Base-by-base conservation (phyloP, 257 asterid species). In the Nicotiana obtusifolia region DNA sequence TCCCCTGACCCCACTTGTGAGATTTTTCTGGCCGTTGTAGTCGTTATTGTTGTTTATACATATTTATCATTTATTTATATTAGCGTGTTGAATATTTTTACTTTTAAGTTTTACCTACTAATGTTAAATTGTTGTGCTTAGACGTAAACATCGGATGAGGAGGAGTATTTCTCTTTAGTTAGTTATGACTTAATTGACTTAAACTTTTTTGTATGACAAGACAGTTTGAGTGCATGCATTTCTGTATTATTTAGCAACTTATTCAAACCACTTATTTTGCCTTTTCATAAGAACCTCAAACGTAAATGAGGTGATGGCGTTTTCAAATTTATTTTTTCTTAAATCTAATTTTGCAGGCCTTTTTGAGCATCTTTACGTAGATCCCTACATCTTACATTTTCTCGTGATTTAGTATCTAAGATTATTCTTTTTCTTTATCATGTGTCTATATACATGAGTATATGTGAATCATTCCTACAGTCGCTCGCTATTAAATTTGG, bases 211-310 rank as follows among this genome's bases (percentile, higher is more conserved):
- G 61, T 5, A 47, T 73, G 62, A 47, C 8, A 47, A 73, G 41
- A 15, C 61, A 73, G 7, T 73, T 47, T 47, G 5, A 47, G 41
- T 73, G 61, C 7, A 5, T 19, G 57, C 19, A 52, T 73, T 49
- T 47, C 24, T 47, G 41, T 73, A 24, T 47, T 26, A 22, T 73
- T 47, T 73, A 73, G 62, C 79, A 73, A 49, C 41, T 47, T 47
- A 24, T 47, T 24, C 61, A 73, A 49, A 2, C 62, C 79, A 73
- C 61, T 0, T 61, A 73, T 49, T 73, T 49, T 73, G 24, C 79
- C 62, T 73, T 73, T 73, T 20, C 24, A 22, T 47, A 47, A 22
- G 41, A 73, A 73, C 62, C 79, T 73, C 79, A 44, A 73, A 73
- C 52, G 41, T 73, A 47, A 73, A 14, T 47, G 60, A 69, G 35